Evolutionary conservation across 2,329 filamentous ascomycete genomes (phyloP).

Genomic region (Fusarium tupiense): DNA sequence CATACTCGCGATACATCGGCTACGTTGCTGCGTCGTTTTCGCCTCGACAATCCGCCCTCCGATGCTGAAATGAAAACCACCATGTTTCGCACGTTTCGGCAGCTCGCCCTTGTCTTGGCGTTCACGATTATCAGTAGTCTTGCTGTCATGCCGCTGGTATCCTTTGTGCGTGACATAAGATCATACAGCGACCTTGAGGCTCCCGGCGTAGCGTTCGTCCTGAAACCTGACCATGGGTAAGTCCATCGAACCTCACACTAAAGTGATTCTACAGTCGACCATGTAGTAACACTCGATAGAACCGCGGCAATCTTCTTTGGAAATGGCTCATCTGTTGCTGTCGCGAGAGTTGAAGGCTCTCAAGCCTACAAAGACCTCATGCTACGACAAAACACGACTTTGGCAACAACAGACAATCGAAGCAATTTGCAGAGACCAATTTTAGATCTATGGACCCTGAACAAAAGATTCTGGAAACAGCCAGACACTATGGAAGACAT

Average conservation of each 20-base stretch:
- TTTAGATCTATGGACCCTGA: not conserved
- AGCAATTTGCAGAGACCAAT: not conserved
- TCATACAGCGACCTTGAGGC: not conserved
- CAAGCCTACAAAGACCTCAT: not conserved
- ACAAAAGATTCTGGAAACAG: too few species aligned
- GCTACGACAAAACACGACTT: not conserved
- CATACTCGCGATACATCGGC: too few species aligned
- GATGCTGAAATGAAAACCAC: not conserved
- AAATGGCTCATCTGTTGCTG: not conserved
- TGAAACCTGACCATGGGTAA: not conserved
- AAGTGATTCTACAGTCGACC: not conserved
- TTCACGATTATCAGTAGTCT: rapidly evolving
- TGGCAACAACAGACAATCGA: too few species aligned
- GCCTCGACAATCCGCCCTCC: too few species aligned
- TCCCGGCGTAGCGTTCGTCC: not conserved
- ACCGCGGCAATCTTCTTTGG: not conserved
- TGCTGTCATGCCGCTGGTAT: not conserved
- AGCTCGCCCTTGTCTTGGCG: not conserved
- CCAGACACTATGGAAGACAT: not conserved
- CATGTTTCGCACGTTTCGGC: not conserved
- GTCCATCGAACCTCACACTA: too few species aligned
- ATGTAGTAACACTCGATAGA: not conserved
- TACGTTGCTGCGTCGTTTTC: too few species aligned
- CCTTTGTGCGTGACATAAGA: not conserved
- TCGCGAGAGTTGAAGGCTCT: not conserved